These are phyloP conservation scores for Fomitopsis palustris DNA, from an alignment of 1,284 basidiomycete genomes.

Conservation along the genomic window DNA sequence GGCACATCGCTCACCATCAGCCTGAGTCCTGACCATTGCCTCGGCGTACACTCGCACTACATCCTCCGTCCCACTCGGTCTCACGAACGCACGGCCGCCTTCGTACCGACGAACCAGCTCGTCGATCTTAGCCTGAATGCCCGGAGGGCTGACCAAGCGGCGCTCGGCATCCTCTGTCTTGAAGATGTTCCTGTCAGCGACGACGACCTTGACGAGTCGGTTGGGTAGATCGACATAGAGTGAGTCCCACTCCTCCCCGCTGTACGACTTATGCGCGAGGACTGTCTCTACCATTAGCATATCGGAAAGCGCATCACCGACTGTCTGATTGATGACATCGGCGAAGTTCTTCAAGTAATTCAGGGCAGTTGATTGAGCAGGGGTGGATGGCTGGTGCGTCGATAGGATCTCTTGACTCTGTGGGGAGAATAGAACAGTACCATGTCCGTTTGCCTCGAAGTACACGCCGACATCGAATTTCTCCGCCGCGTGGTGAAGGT, in stretches of 20 bases:
- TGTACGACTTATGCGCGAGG: slow-evolving; percentile 84
- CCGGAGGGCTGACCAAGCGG: slow-evolving; percentile 75
- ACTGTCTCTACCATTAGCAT: slow-evolving; percentile 95
- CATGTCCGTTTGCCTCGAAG: slow-evolving; percentile 99
- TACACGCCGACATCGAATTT: slow-evolving; percentile 95
- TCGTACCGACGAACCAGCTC: slow-evolving; percentile 80
- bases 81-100: slow-evolving; percentile 88
- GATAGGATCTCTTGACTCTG: slow-evolving; percentile 60
- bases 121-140: slow-evolving; percentile 86
- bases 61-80: slow-evolving; percentile 98
- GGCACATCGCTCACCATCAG: slow-evolving; percentile 59
- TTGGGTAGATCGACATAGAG: slow-evolving; percentile 95
- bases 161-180: slow-evolving; percentile 94
- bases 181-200: slow-evolving; percentile 82
- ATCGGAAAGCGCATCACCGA: slow-evolving; percentile 96
- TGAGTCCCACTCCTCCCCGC: slow-evolving; percentile 88
- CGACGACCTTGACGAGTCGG: slow-evolving; percentile 93
- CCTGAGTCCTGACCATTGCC: slow-evolving; percentile 69
- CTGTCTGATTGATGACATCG: slow-evolving; percentile 95
- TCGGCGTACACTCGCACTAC: slow-evolving; percentile 99
- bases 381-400: slow-evolving; percentile 69
- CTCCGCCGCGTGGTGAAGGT: slow-evolving; percentile 97
- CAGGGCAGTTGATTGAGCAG: slow-evolving; percentile 77
- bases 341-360: slow-evolving; percentile 76
- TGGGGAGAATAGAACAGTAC: slow-evolving; percentile 93